Evolutionary conservation across 768 basidiomycete genomes (phyloP).

Genomic region (Gymnopilus dilepis): DNA sequence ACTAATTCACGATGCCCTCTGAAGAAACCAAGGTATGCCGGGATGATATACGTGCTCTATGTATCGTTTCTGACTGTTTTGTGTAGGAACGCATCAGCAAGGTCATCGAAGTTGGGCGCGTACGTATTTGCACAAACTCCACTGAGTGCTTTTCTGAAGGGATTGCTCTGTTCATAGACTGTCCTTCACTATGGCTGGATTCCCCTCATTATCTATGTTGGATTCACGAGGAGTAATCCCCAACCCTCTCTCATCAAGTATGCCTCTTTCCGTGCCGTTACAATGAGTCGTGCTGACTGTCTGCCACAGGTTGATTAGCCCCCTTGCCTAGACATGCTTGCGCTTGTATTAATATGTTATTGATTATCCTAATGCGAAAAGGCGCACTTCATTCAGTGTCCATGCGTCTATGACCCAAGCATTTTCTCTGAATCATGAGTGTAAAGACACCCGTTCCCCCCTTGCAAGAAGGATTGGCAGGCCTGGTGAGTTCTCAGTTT

Average conservation of each 20-base stretch:
- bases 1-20: slow-evolving; percentile 67
- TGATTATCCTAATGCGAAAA: slow-evolving; percentile 32
- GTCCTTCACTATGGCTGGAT: slow-evolving; percentile 96
- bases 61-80: neutral
- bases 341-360: slow-evolving; percentile 30
- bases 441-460: neutral
- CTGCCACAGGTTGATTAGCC: slow-evolving; percentile 83
- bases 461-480: neutral
- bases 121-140: slow-evolving; percentile 36
- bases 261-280: slow-evolving; percentile 35
- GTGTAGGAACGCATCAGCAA: slow-evolving; percentile 81
- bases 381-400: too few relatives aligned
- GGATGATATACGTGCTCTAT: too few relatives aligned
- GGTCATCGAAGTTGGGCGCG: slow-evolving; percentile 80
- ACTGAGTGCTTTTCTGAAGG: neutral
- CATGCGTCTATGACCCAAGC: too few relatives aligned
- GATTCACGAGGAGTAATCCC: slow-evolving; percentile 90
- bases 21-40: slow-evolving; percentile 84
- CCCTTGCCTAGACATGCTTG: slow-evolving; percentile 69
- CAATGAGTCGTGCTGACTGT: slow-evolving; percentile 15
- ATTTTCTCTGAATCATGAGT: neutral
- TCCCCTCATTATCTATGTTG: slow-evolving; percentile 94
- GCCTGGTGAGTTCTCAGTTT: slow-evolving; percentile 5
- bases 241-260: slow-evolving; percentile 96
- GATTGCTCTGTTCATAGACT: slow-evolving; percentile 54